A percentile compares a stretch with the other conserved stretches of the same genome.
Conservation (phyloP, 2,329 filamentous ascomycete species). For the Fusarium duplospermum region DNA sequence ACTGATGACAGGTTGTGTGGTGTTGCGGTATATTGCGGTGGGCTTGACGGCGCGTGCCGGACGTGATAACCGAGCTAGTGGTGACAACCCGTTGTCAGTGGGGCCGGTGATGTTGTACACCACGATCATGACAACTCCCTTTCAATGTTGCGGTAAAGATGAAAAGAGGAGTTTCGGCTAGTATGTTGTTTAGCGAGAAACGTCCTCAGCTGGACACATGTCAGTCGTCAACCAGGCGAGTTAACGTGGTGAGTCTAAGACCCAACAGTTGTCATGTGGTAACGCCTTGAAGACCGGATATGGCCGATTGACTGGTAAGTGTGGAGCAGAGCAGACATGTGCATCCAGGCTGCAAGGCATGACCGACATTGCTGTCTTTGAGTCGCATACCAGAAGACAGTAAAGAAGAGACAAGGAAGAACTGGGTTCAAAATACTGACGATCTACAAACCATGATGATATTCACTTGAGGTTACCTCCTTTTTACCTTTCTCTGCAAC, state of each 20-base stretch:
- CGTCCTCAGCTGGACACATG: not conserved
- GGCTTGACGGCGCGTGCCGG: not conserved
- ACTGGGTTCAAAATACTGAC: not conserved
- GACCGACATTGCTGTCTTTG: not conserved
- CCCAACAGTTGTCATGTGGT: conserved; percentile 4
- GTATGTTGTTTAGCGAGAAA: not conserved
- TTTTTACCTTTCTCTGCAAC: not conserved
- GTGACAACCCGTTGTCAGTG: not conserved
- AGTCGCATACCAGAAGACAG: not conserved
- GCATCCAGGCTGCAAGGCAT: not conserved
- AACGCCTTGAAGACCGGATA: conserved; percentile 2
- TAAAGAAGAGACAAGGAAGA: not conserved
- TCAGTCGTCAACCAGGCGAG: not conserved
- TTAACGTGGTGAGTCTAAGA: not conserved
- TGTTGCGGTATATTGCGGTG: not conserved
- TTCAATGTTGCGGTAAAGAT: not conserved
- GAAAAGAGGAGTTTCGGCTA: not conserved
- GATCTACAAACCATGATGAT: not conserved
- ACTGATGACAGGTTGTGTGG: not conserved
- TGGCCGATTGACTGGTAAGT: not conserved
- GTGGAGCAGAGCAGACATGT: conserved; percentile 1
- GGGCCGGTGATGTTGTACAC: not conserved
- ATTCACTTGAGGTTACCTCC: not conserved
- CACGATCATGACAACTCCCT: not conserved
- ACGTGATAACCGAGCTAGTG: not conserved